Evolutionary conservation across 176 grass and related monocot genomes (phyloP).

Genomic region (sorghum (Sorghum bicolor)): Sorghum_bicolor_NCBIv3 NC_012870.2:73603501-73604000

Average conservation of each 20-base stretch:
- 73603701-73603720: background rate
- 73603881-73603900: background rate
- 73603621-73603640: background rate
- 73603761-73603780: background rate
- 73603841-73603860: background rate
- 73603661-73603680: background rate
- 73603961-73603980: background rate
- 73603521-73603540: background rate
- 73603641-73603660: slow-evolving; percentile 6
- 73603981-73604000: background rate
- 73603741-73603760: background rate
- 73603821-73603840: background rate
- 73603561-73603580: background rate
- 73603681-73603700: slow-evolving; percentile 8
- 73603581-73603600: background rate
- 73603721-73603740: background rate
- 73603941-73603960: background rate
- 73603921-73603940: background rate
- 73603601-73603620: background rate
- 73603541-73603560: background rate
- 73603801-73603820: background rate
- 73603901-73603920: background rate
- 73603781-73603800: background rate
- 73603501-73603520: background rate
- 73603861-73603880: background rate